Evolutionary conservation across 2,329 filamentous ascomycete genomes (phyloP).

Genomic region (Cercospora sojina): DNA sequence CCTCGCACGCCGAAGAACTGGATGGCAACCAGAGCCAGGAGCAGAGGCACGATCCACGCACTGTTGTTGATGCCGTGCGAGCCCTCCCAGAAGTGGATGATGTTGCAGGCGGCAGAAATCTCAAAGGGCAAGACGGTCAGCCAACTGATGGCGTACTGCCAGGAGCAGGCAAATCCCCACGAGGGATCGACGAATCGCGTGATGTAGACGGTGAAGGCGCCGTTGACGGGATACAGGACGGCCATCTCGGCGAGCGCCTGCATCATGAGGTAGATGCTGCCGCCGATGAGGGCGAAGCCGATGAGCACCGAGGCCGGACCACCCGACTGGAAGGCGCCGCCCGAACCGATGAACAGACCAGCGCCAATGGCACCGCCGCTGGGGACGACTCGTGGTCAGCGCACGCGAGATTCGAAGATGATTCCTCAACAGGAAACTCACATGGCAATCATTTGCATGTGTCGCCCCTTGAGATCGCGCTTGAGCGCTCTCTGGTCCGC

Average conservation of each 20-base stretch:
- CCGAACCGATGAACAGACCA: constrained; percentile 55
- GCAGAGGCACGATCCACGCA: constrained; percentile 38
- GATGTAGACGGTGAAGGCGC: constrained; percentile 39
- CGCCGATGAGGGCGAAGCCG: constrained; percentile 45
- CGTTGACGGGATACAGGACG: constrained; percentile 38
- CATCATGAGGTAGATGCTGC: constrained; percentile 39
- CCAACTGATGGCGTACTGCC: constrained; percentile 37
- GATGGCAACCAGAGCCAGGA: constrained; percentile 34
- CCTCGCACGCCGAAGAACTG: constrained; percentile 39
- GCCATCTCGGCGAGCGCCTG: constrained; percentile 40
- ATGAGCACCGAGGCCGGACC: constrained; percentile 51
- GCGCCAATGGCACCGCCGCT: constrained; percentile 47
- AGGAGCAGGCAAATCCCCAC: constrained; percentile 35
- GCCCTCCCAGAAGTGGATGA: constrained; percentile 35
- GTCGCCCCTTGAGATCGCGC: constrained; percentile 35
- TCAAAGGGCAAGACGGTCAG: constrained; percentile 37
- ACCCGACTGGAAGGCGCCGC: constrained; percentile 48
- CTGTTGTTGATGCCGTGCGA: constrained; percentile 33
- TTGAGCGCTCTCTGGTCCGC: constrained; percentile 31
- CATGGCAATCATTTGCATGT: constrained; percentile 42
- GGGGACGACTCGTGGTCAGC: background rate
- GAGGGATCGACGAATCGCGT: constrained; percentile 40
- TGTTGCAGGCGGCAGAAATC: constrained; percentile 36
- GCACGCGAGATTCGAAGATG: too few species aligned
- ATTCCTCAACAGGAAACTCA: too few species aligned